Conservation (phyloP, 2,329 filamentous ascomycete genomes). For the Cytospora schulzeri region DNA sequence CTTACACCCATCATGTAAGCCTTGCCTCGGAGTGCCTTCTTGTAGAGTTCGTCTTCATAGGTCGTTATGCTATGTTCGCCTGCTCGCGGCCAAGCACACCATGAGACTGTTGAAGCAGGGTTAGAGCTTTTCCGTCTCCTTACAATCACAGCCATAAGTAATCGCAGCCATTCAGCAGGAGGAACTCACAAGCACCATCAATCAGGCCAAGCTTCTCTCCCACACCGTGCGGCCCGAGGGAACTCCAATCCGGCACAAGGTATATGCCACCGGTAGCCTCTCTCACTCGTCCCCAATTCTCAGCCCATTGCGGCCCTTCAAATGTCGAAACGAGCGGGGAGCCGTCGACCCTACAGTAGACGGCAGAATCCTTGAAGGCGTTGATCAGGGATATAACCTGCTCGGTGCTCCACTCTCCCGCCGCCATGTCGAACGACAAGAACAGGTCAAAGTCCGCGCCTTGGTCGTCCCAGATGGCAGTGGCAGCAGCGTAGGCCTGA, state of each 20-base stretch:
- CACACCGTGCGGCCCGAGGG: conserved; percentile 39
- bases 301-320: conserved; percentile 47
- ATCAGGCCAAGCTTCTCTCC: conserved; percentile 7
- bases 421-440: conserved; percentile 40
- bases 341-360: conserved; percentile 45
- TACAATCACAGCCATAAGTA: neutral
- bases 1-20: conserved; percentile 53
- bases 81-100: conserved; percentile 51
- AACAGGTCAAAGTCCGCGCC: conserved; percentile 39
- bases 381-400: conserved; percentile 39
- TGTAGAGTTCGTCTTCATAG: conserved; percentile 43
- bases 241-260: conserved; percentile 51
- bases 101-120: conserved; percentile 42
- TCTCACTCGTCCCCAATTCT: conserved; percentile 47
- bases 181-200: conserved; percentile 34
- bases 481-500: conserved; percentile 38
- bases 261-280: conserved; percentile 41
- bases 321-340: conserved; percentile 55
- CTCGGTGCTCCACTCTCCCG: conserved; percentile 34
- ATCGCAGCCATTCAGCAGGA: conserved; percentile 6
- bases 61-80: conserved; percentile 43
- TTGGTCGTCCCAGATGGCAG: conserved; percentile 21
- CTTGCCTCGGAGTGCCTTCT: conserved; percentile 42
- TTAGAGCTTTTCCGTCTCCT: neutral
- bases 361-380: conserved; percentile 39